Percentiles rank a stretch among this genome's conserved stretches.
Conservation (phyloP, 179 eudicot species). For the Silene coronaria region DNA sequence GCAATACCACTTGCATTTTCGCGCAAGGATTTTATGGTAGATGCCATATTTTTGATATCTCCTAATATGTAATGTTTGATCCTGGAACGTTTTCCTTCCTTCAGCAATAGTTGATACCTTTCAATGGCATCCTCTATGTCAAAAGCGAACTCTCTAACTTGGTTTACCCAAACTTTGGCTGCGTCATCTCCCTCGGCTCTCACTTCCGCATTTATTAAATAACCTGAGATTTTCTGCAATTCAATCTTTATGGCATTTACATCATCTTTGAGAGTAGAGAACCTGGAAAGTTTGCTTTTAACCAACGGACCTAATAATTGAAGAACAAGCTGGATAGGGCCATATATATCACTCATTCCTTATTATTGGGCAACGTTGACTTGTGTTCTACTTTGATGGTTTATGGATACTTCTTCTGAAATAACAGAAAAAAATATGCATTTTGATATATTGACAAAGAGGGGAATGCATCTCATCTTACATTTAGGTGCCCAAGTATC, state of each 20-base stretch:
- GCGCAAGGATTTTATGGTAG: not conserved
- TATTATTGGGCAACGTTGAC: not conserved
- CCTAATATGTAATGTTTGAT: not conserved
- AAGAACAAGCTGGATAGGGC: not conserved
- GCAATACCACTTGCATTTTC: not conserved
- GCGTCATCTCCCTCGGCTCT: conserved; percentile 5
- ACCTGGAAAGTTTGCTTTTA: not conserved
- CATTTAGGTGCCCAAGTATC: too few species aligned
- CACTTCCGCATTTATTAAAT: conserved; percentile 14
- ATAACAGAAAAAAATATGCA: not conserved
- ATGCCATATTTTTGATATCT: not conserved
- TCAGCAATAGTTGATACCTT: not conserved
- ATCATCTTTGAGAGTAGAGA: not conserved
- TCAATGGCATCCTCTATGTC: conserved; percentile 27
- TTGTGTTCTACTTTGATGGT: too few species aligned
- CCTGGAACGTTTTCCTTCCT: not conserved
- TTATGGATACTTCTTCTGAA: not conserved
- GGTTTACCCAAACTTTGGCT: conserved; percentile 15
- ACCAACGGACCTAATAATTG: not conserved
- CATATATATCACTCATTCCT: conserved; percentile 6
- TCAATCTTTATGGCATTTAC: conserved; percentile 1
- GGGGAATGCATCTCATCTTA: too few species aligned
- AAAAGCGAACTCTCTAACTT: conserved; percentile 19
- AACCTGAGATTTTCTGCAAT: not conserved
- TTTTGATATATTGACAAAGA: not conserved